These are phyloP conservation scores for Trichomonas vaginalis DNA, from an alignment of 208 protist genomes.

Conservation along the genomic window DNA sequence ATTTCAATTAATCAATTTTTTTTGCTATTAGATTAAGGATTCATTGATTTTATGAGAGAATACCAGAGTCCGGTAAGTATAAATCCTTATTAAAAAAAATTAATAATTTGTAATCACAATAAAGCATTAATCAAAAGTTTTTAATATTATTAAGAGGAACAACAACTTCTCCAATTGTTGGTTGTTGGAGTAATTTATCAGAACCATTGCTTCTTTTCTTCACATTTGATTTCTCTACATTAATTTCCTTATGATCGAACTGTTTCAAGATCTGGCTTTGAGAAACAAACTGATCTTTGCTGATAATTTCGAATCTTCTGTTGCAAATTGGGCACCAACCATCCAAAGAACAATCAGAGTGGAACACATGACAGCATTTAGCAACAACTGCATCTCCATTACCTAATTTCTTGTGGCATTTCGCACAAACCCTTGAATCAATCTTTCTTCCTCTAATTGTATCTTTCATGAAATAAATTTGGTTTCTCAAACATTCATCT, in stretches of 20 bases:
- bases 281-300: neutral
- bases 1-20: too few relatives aligned
- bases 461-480: neutral
- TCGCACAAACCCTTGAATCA: neutral
- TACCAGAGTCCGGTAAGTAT: too few relatives aligned
- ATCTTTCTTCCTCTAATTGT: neutral
- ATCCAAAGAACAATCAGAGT: neutral
- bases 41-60: too few relatives aligned
- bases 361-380: neutral
- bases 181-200: neutral
- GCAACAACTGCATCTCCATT: neutral
- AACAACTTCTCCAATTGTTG: neutral
- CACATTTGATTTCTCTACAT: neutral
- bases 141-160: neutral
- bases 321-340: neutral
- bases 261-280: neutral
- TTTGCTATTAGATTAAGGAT: too few relatives aligned
- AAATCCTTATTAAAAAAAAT: too few relatives aligned
- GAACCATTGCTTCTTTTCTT: neutral
- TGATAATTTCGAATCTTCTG: neutral
- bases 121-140: neutral
- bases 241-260: neutral
- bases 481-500: neutral
- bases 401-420: neutral
- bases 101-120: too few relatives aligned